Evolutionary conservation across 805 yeast species (phyloP).

Genomic region (Yamadazyma laniorum): DNA sequence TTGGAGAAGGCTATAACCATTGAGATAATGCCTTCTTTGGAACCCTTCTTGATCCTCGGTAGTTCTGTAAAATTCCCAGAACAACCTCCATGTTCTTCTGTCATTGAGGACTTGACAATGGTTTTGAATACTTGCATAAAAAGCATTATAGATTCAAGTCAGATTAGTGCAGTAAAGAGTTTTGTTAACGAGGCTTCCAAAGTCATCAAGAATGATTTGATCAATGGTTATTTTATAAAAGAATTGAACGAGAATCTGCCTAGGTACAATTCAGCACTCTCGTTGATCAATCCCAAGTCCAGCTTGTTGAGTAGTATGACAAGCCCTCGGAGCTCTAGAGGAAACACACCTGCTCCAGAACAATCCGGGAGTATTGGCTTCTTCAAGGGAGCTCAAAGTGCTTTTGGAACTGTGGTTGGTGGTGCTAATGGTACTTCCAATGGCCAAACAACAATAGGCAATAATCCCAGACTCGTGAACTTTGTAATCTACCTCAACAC

Average conservation of each 20-base stretch:
- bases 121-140: constrained; percentile 66
- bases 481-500: constrained; percentile 74
- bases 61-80: constrained; percentile 38
- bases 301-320: constrained; percentile 13
- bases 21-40: constrained; percentile 67
- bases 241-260: constrained; percentile 40
- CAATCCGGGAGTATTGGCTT: constrained; percentile 30
- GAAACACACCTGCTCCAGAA: constrained; percentile 37
- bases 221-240: constrained; percentile 47
- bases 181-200: constrained; percentile 56
- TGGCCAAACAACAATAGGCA: constrained; percentile 24
- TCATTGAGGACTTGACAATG: constrained; percentile 80
- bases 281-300: constrained; percentile 14
- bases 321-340: constrained; percentile 16
- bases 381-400: constrained; percentile 44
- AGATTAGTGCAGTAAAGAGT: constrained; percentile 50
- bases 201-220: constrained; percentile 61
- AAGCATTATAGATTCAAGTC: constrained; percentile 72
- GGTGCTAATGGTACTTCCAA: constrained; percentile 20
- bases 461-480: constrained; percentile 48
- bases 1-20: constrained; percentile 76
- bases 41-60: constrained; percentile 27
- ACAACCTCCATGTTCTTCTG: constrained; percentile 72
- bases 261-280: constrained; percentile 34
- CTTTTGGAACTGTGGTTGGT: constrained; percentile 42